A percentile compares a stretch with the other conserved stretches of the same genome.
phyloP scores from a whole-genome alignment of 441 rosid species.

The Arabidopsis hybrid region DNA sequence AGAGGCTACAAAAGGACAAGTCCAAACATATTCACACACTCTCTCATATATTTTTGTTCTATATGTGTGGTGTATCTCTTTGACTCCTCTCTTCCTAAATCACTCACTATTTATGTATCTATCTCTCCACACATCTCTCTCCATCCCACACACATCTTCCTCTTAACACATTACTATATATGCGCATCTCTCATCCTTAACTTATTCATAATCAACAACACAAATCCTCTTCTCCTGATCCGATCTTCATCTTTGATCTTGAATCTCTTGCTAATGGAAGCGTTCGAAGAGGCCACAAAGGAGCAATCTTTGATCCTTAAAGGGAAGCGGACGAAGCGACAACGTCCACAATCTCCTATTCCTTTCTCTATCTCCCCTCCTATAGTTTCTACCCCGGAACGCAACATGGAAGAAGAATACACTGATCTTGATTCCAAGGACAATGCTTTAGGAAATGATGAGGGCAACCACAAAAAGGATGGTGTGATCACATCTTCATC shows the following conservation, averaged over 20 bases:
- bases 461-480: constrained; percentile 13
- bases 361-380: constrained; percentile 52
- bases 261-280: constrained; percentile 51
- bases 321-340: constrained; percentile 86
- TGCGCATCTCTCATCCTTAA: constrained; percentile 19
- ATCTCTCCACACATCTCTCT: constrained; percentile 43
- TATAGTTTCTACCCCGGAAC: constrained; percentile 12
- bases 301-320: constrained; percentile 55
- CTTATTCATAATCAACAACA: constrained; percentile 38
- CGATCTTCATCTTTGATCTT: constrained; percentile 24
- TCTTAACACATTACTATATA: constrained; percentile 41
- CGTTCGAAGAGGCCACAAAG: constrained; percentile 50
- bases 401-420: constrained; percentile 27
- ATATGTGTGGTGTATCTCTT: constrained; percentile 50
- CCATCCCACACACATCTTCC: constrained; percentile 43
- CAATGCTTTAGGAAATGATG: constrained; percentile 4
- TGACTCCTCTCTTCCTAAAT: constrained; percentile 51
- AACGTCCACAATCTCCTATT: constrained; percentile 67
- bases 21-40: constrained; percentile 47
- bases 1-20: constrained; percentile 42
- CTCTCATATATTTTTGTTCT: constrained; percentile 31
- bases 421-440: constrained; percentile 43
- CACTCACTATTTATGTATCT: constrained; percentile 52
- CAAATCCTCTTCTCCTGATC: constrained; percentile 16
- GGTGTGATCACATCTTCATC: constrained; percentile 43